phyloP scores from a whole-genome alignment of 495 filamentous ascomycete genomes.

The Rhizodiscina lignyota region DNA sequence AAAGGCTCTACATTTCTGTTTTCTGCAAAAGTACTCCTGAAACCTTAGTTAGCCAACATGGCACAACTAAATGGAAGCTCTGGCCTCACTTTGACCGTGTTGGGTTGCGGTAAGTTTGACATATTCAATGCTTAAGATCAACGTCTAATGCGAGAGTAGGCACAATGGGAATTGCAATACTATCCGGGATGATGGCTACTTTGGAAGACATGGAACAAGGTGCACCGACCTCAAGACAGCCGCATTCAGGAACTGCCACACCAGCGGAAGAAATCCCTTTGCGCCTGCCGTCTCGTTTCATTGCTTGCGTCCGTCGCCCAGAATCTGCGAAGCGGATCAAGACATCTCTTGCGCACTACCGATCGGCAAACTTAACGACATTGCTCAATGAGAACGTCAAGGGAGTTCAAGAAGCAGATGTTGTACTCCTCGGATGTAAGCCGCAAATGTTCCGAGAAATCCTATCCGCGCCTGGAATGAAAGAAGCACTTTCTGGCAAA shows the following conservation, averaged over 20 bases:
- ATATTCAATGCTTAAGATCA: not conserved
- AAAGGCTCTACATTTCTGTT: too few species aligned
- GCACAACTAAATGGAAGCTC: not conserved
- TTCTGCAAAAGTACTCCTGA: too few species aligned
- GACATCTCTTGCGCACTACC: slow-evolving; percentile 35
- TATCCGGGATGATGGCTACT: slow-evolving; percentile 61
- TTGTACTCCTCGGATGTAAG: slow-evolving; percentile 63
- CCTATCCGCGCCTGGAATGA: slow-evolving; percentile 44
- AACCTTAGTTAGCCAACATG: too few species aligned
- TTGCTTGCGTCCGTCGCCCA: slow-evolving; percentile 53
- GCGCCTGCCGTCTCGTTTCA: slow-evolving; percentile 51
- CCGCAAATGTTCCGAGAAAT: slow-evolving; percentile 54
- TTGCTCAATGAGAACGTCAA: slow-evolving; percentile 40
- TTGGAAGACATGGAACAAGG: slow-evolving; percentile 27
- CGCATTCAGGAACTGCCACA: slow-evolving; percentile 31
- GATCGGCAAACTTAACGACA: slow-evolving; percentile 18
- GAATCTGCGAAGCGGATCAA: slow-evolving; percentile 47
- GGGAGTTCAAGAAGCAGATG: slow-evolving; percentile 38
- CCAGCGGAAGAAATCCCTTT: slow-evolving; percentile 31
- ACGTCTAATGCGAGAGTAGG: too few species aligned
- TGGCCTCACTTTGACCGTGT: slow-evolving; percentile 45
- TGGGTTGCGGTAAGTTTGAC: slow-evolving; percentile 49
- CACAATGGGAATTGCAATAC: slow-evolving; percentile 72
- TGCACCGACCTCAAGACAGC: slow-evolving; percentile 18
- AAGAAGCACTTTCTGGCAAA: slow-evolving; percentile 55